Evolutionary conservation across 1,284 basidiomycete species (phyloP), one percentile per base, ranked within the genome.

Genomic region (Ceratobasidium sp.): DNA sequence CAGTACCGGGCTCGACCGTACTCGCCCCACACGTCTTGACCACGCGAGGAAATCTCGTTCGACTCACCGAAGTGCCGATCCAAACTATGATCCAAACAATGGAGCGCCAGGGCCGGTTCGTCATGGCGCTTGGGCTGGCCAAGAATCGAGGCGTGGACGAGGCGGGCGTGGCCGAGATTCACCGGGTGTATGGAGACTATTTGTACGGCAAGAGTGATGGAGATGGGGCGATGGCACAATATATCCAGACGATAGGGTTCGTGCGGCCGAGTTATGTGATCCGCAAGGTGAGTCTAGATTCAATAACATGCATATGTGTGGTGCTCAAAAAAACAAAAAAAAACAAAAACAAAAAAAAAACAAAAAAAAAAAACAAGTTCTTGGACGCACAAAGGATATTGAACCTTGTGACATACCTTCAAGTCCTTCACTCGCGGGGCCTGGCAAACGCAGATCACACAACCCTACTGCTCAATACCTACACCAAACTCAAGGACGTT

Each of bases 381-480:
- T 86, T 99, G 43, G 96, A 98, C 74, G 94, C 96, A 0, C 96
- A 99, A 77, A 83, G 96, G 3, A 98, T 98, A 68, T 90, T 94
- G 71, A 94, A 96, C 76, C 89, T 99, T 58, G 95, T 94, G 15
- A 93, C 91, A 0, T 99, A 98, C 77, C 84, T 99, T 0, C 95
- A 99, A 84, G 96, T 97, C 77, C 83, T 99, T 0, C 96, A 99
- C 75, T 84, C 92, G 1, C 83, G 89, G 0, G 91, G 92, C 0
- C 86, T 96, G 3, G 96, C 96, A 10, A 98, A 97, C 75, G 89
- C 95, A 0, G 96, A 99, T 74, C 96, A 98, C 77, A 99, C 96
- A 0, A 99, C 97, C 0, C 87, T 99, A 1, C 84, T 97, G 2
- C 85, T 97, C 25, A 97, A 97, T 77, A 96, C 96, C 38, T 99